Conservation (phyloP, 1,284 basidiomycete species). For the Peniophora sp. region DNA sequence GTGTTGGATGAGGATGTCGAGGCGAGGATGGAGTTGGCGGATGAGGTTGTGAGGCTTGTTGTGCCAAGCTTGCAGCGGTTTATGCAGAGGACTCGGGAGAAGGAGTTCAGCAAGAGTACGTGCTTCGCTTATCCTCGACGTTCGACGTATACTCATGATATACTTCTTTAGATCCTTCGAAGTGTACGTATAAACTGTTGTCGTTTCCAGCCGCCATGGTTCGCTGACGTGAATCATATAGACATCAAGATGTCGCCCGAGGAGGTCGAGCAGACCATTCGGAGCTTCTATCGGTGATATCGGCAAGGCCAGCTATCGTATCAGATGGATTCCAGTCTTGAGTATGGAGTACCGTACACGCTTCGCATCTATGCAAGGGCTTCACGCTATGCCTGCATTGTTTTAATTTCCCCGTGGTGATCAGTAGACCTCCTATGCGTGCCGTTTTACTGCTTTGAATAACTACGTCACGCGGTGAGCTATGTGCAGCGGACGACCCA, state of each 20-base stretch:
- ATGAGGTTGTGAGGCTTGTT: conserved; percentile 69
- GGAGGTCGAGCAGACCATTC: conserved; percentile 64
- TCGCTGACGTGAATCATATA: conserved; percentile 20
- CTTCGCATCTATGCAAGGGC: no score
- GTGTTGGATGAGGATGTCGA: conserved; percentile 67
- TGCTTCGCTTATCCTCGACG: no score
- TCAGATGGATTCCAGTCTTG: no score
- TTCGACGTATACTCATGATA: neutral
- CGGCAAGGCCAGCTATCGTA: no score
- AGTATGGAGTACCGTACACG: no score
- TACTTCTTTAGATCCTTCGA: conserved; percentile 56
- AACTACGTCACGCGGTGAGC: no score
- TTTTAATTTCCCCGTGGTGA: no score
- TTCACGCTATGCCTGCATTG: no score
- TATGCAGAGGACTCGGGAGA: conserved; percentile 63
- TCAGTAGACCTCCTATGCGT: no score
- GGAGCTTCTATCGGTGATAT: conserved; percentile 39
- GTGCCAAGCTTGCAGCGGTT: conserved; percentile 67
- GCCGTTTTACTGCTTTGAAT: no score
- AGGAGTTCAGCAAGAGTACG: conserved; percentile 79
- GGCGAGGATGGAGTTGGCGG: conserved; percentile 42
- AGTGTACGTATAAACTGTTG: conserved; percentile 43
- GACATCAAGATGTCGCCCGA: conserved; percentile 75
- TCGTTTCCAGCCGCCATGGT: neutral
- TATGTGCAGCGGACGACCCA: no score